Evolutionary conservation across 352 stramenopile genomes (phyloP).

Genomic region (Pythium biforme): DNA sequence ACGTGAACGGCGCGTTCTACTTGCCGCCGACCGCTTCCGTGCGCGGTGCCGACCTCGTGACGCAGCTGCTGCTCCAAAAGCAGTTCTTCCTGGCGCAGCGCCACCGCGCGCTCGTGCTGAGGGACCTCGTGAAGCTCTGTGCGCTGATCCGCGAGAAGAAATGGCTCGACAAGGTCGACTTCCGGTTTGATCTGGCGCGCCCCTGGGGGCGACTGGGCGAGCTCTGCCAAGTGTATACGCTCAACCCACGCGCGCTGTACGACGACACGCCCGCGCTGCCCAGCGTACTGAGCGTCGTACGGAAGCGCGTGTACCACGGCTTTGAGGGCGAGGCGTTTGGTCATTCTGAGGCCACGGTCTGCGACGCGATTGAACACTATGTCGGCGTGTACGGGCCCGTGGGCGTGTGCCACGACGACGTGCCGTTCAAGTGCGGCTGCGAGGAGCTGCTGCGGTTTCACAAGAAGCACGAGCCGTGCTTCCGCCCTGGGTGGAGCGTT

Average conservation of each 20-base stretch:
- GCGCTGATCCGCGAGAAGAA: constrained; percentile 52
- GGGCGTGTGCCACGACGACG: constrained; percentile 50
- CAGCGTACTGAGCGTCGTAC: constrained; percentile 58
- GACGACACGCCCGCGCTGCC: constrained; percentile 33
- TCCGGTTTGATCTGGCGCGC: constrained; percentile 60
- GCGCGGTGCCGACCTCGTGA: constrained; percentile 60
- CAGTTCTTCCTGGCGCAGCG: constrained; percentile 55
- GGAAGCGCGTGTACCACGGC: constrained; percentile 59
- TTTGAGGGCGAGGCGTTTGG: constrained; percentile 66
- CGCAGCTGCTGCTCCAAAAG: constrained; percentile 43
- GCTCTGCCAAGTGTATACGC: constrained; percentile 44
- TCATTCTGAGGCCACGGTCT: constrained; percentile 40
- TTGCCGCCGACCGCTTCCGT: constrained; percentile 29
- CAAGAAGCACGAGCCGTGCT: constrained; percentile 72
- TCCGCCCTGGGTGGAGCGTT: constrained; percentile 56
- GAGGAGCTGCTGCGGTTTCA: constrained; percentile 60
- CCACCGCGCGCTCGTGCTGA: constrained; percentile 49
- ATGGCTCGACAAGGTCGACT: constrained; percentile 77
- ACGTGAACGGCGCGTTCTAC: constrained; percentile 77
- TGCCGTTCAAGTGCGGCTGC: constrained; percentile 76
- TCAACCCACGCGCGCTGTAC: constrained; percentile 49
- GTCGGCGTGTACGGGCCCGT: constrained; percentile 61
- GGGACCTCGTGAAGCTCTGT: constrained; percentile 55
- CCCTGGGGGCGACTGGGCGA: constrained; percentile 66
- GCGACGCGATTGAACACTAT: constrained; percentile 56